Evolutionary conservation across 2,329 filamentous ascomycete species (phyloP).

Genomic region (Sporothrix dimorphospora): DNA sequence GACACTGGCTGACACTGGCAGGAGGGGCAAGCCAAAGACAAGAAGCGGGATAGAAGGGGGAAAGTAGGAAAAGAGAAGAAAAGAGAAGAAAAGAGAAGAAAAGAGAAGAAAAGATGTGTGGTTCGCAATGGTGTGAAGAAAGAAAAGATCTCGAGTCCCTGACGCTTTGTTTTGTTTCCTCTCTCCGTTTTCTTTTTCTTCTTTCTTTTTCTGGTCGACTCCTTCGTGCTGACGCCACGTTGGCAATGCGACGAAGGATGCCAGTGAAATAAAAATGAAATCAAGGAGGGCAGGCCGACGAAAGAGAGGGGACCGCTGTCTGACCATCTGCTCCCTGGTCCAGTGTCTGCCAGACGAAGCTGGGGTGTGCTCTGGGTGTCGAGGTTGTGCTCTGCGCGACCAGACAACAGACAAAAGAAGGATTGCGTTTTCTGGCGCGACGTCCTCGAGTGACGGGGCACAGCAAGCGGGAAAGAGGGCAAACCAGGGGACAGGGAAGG

Average conservation of each 20-base stretch:
- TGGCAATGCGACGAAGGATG: slow-evolving; percentile 1
- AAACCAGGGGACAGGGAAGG: neutral
- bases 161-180: neutral
- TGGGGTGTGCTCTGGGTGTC: neutral
- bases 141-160: neutral
- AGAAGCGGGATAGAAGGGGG: neutral
- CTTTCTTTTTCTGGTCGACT: neutral
- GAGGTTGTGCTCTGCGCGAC: no score
- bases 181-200: neutral
- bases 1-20: neutral
- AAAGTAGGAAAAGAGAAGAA: neutral
- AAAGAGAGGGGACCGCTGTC: neutral
- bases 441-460: neutral
- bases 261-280: neutral
- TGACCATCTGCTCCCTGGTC: neutral
- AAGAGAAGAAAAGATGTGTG: neutral
- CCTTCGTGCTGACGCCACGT: slow-evolving; percentile 6
- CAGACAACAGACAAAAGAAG: neutral
- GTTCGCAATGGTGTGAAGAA: neutral
- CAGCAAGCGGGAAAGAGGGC: neutral
- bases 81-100: neutral
- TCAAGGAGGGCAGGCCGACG: neutral
- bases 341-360: neutral
- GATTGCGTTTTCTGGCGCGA: neutral
- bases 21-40: neutral